Percentiles rank a stretch among this genome's conserved stretches.
Evolutionary conservation across 2,329 filamentous ascomycete genomes (phyloP).

Genomic region (Neonectria faginata): DNA sequence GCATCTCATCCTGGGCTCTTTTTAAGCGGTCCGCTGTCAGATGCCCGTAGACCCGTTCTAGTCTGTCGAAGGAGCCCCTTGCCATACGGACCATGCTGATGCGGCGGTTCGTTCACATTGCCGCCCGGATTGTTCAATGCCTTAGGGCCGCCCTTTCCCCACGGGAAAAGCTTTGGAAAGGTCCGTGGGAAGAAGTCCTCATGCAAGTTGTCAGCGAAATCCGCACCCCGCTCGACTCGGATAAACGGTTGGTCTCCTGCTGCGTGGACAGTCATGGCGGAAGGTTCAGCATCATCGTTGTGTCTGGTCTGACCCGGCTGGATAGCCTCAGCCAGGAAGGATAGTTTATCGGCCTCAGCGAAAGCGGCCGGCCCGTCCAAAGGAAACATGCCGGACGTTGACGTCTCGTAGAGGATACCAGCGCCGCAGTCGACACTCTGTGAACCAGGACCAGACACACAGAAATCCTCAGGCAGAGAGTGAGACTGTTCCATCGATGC

Average conservation of each 20-base stretch:
- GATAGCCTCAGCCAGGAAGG: slow-evolving; percentile 8
- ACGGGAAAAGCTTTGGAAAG: background rate
- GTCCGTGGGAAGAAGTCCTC: background rate
- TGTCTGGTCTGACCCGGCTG: background rate
- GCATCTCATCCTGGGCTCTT: background rate
- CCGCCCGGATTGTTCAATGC: background rate
- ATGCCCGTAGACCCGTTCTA: too few species aligned
- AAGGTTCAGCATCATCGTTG: background rate
- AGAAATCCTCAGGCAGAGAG: background rate
- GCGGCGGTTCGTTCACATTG: slow-evolving; percentile 8
- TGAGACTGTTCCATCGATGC: too few species aligned
- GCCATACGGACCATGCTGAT: slow-evolving; percentile 9
- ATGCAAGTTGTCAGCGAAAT: slow-evolving; percentile 11
- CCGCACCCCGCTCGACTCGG: background rate
- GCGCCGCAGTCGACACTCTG: background rate
- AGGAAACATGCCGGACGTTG: slow-evolving; percentile 13
- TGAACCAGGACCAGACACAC: background rate
- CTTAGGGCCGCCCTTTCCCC: slow-evolving; percentile 18
- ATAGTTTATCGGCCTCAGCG: slow-evolving; percentile 10
- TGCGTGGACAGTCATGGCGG: background rate
- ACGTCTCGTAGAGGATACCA: background rate
- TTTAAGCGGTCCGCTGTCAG: background rate
- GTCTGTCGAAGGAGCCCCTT: too few species aligned
- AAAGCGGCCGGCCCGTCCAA: slow-evolving; percentile 13
- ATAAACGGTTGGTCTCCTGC: slow-evolving; percentile 13